phyloP scores from a whole-genome alignment of 2,329 filamentous ascomycete species.

The Fusarium continuum region DNA sequence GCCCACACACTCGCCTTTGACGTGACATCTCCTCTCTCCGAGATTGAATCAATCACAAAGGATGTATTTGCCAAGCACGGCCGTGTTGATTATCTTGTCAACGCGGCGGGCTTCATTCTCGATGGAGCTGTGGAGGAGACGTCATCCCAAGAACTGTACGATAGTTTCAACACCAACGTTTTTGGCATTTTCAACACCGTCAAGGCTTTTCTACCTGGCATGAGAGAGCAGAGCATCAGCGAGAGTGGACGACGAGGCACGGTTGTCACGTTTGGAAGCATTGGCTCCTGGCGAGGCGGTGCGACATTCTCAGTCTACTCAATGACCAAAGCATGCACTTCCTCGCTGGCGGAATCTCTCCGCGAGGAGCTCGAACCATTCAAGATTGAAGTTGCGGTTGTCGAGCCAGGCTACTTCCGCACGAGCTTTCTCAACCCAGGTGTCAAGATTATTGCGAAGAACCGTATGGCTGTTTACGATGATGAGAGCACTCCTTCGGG shows the following conservation, averaged over 20 bases:
- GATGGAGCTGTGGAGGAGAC: constrained; percentile 55
- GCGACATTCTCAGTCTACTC: constrained; percentile 53
- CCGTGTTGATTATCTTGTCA: constrained; percentile 59
- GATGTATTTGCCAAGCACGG: constrained; percentile 47
- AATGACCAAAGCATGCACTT: constrained; percentile 58
- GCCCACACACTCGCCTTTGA: constrained; percentile 58
- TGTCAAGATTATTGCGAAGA: constrained; percentile 38
- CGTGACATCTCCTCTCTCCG: constrained; percentile 52
- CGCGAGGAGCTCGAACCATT: constrained; percentile 56
- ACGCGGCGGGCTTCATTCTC: constrained; percentile 57
- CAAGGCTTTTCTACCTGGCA: constrained; percentile 57
- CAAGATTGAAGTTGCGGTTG: constrained; percentile 52
- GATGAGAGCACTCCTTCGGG: constrained; percentile 46
- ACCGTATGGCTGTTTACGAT: constrained; percentile 48
- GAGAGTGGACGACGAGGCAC: constrained; percentile 38
- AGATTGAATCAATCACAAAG: constrained; percentile 50
- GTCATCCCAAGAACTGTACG: constrained; percentile 49
- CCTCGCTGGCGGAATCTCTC: constrained; percentile 56
- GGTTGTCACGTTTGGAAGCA: constrained; percentile 58
- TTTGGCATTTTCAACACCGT: constrained; percentile 61
- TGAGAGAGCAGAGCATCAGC: constrained; percentile 51
- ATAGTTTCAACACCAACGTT: constrained; percentile 62
- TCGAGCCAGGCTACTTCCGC: constrained; percentile 65
- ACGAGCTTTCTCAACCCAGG: constrained; percentile 57
- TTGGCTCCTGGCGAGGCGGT: constrained; percentile 55